A percentile compares a stretch with the other conserved stretches of the same genome.
Conservation (phyloP, 768 basidiomycete genomes). For the Plicaturopsis crispa region DNA sequence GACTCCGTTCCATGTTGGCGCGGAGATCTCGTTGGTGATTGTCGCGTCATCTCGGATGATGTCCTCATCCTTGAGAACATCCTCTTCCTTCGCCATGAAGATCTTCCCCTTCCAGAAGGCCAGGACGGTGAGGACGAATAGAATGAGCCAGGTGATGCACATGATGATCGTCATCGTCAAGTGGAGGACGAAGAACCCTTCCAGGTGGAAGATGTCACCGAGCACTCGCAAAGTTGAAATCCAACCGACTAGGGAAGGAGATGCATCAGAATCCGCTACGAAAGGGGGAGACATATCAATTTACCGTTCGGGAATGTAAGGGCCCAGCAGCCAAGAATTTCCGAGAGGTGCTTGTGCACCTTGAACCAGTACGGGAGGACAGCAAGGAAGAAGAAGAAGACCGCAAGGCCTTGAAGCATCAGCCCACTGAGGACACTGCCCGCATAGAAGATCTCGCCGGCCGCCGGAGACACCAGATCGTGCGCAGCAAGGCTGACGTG, state of each 20-base stretch:
- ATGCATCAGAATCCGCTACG: too few relatives aligned
- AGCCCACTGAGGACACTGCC: constrained; percentile 28
- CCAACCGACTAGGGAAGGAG: constrained; percentile 30
- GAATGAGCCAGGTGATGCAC: constrained; percentile 30
- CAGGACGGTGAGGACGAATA: constrained; percentile 31
- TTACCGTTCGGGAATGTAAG: constrained; percentile 38
- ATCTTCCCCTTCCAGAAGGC: constrained; percentile 37
- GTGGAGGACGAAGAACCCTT: constrained; percentile 31
- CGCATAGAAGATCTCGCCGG: constrained; percentile 40
- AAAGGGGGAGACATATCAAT: constrained; percentile 4
- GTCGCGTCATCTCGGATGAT: too few relatives aligned
- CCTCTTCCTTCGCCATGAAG: constrained; percentile 32
- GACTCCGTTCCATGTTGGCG: too few relatives aligned
- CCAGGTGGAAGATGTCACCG: constrained; percentile 32
- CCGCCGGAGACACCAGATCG: constrained; percentile 24
- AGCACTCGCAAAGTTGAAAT: constrained; percentile 32
- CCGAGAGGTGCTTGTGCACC: constrained; percentile 34
- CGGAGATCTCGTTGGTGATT: too few relatives aligned
- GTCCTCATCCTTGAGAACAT: constrained; percentile 37
- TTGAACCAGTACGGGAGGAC: constrained; percentile 42
- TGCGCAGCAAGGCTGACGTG: constrained; percentile 23
- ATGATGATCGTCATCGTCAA: constrained; percentile 32
- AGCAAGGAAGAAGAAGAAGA: constrained; percentile 39
- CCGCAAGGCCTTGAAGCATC: constrained; percentile 36
- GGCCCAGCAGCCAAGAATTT: constrained; percentile 44